Percentiles rank a stretch among this genome's conserved stretches.
phyloP scores from a whole-genome alignment of 164 flowering plant species.

The Paratinospora sagittata region DNA sequence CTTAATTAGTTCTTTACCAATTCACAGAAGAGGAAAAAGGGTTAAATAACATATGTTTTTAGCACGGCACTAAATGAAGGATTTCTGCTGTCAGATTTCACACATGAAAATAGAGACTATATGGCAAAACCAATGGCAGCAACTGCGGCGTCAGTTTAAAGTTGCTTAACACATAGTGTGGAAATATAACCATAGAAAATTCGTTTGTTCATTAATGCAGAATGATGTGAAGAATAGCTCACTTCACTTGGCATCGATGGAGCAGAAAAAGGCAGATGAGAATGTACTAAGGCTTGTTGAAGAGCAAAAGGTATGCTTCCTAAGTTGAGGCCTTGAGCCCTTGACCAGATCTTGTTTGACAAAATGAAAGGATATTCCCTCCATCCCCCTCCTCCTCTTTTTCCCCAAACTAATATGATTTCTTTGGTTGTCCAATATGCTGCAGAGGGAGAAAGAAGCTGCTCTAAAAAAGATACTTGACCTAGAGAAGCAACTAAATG shows the following conservation, averaged over 20 bases:
- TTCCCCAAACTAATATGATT: conserved; percentile 21
- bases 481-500: conserved; percentile 55
- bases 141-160: background rate
- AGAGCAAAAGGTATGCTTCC: conserved; percentile 52
- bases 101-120: background rate
- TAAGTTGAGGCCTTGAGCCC: conserved; percentile 6
- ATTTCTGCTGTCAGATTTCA: background rate
- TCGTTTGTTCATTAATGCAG: conserved; percentile 26
- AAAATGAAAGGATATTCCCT: background rate
- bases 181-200: background rate
- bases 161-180: background rate
- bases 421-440: background rate
- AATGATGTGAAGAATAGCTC: conserved; percentile 32
- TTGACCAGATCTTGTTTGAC: conserved; percentile 31
- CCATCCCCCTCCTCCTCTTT: background rate
- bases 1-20: background rate
- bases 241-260: conserved; percentile 46
- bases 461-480: conserved; percentile 42
- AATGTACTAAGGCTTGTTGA: conserved; percentile 49
- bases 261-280: conserved; percentile 64
- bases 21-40: background rate
- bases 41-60: background rate
- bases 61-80: background rate
- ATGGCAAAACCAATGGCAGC: background rate
- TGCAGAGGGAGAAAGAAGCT: conserved; percentile 62